Evolutionary conservation across 805 yeast species (phyloP), one percentile per base, ranked within the genome.

Genomic region (Pichia nanzhaoensis): DNA sequence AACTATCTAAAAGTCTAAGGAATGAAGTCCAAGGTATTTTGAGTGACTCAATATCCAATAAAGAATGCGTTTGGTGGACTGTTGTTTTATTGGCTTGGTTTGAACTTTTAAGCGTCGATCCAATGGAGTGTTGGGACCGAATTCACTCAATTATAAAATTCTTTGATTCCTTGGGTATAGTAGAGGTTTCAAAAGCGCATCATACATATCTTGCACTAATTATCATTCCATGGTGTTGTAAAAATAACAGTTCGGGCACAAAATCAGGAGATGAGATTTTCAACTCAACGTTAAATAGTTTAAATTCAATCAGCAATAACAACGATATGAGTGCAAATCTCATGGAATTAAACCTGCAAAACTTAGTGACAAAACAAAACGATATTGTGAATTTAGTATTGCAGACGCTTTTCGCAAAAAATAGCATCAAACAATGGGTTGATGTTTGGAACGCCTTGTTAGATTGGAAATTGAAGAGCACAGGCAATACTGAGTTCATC

Each of bases 21-120:
- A 45, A 52, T 45, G 56, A 39, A 61, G 55, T 62, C 64, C 42
- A 65, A 60, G 34, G 37, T 12, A 41, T 46, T 21, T 6, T 42
- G 7, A 39, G 31, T 12, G 38, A 46, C 14, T 21, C 18, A 8
- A 14, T 21, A 20, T 19, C 27, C 18, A 35, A 17, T 14, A 42
- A 42, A 18, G 45, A 42, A 39, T 45, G 42, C 13, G 47, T 17
- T 57, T 61, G 13, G 58, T 68, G 16, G 53, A 58, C 74, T 1
- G 68, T 75, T 54, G 65, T 71, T 2, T 49, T 71, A 28, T 55
- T 73, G 7, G 64, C 71, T 53, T 68, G 66, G 16, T 64, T 71
- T 47, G 75, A 71, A 50, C 57, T 70, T 56, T 61, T 73, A 63
- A 61, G 70, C 24, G 41, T 43, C 4, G 28, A 61, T 65, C 7